Conservation (phyloP, 306 rosid genomes). For the Betula pendula region DNA sequence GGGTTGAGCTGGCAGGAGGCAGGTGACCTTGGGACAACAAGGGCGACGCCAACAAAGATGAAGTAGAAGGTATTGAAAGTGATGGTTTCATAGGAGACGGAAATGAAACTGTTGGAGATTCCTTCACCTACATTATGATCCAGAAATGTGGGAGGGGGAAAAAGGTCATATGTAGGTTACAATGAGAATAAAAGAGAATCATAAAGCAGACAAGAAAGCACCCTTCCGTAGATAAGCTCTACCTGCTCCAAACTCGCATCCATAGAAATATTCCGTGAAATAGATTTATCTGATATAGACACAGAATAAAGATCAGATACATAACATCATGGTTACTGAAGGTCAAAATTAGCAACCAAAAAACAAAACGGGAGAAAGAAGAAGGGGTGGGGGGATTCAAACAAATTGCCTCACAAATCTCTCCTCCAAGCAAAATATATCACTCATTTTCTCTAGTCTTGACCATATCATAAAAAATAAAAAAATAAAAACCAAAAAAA, state of each 20-base stretch:
- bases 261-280: conserved; percentile 59
- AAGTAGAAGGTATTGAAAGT: conserved; percentile 60
- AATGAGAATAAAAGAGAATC: conserved; percentile 17
- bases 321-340: conserved; percentile 6
- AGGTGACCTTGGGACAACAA: conserved; percentile 56
- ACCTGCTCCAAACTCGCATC: conserved; percentile 81
- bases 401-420: neutral
- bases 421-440: neutral
- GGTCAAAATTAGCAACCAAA: neutral
- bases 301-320: conserved; percentile 30
- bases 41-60: conserved; percentile 62
- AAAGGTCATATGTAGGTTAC: conserved; percentile 3
- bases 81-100: conserved; percentile 65
- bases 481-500: neutral
- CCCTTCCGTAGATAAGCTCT: conserved; percentile 26
- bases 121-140: conserved; percentile 57
- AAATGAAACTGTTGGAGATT: conserved; percentile 48
- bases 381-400: neutral
- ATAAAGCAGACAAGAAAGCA: conserved; percentile 8
- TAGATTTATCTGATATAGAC: conserved; percentile 59
- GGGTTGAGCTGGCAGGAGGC: conserved; percentile 58
- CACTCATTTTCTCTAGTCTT: neutral
- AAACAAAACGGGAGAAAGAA: neutral
- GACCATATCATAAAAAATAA: neutral
- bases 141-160: neutral